A percentile compares a stretch with the other conserved stretches of the same genome.
phyloP scores from a whole-genome alignment of 2,329 filamentous ascomycete species.

The Neophaeococcomyces mojaviensis region DNA sequence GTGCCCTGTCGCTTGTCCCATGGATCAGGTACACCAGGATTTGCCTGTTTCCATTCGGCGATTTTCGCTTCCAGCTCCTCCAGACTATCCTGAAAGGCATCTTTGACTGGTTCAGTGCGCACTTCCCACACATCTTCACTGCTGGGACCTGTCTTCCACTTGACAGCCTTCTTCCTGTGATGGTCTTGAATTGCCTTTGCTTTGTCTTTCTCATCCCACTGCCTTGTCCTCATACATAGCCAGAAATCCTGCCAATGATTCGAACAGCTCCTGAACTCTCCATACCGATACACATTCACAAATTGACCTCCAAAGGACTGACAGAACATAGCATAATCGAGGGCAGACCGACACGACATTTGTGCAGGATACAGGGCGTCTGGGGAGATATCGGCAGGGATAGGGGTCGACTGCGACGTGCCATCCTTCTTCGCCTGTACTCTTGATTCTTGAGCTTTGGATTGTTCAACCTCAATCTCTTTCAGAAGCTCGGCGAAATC shows the following conservation, averaged over 20 bases:
- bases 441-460: constrained; percentile 9
- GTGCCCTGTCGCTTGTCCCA: constrained; percentile 14
- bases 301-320: constrained; percentile 82
- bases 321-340: constrained; percentile 92
- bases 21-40: constrained; percentile 17
- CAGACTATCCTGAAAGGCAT: constrained; percentile 40
- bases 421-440: constrained; percentile 6
- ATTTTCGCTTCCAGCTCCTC: constrained; percentile 36
- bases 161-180: constrained; percentile 59
- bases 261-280: constrained; percentile 65
- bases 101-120: constrained; percentile 54
- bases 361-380: constrained; percentile 67
- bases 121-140: constrained; percentile 89
- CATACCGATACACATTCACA: constrained; percentile 83
- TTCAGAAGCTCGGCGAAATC: constrained; percentile 49
- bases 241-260: constrained; percentile 92
- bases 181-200: constrained; percentile 56
- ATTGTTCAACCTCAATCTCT: constrained; percentile 34
- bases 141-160: constrained; percentile 61
- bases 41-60: constrained; percentile 36
- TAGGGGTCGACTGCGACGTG: constrained; percentile 18
- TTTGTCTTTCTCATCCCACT: constrained; percentile 52
- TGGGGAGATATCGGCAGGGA: constrained; percentile 40
- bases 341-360: constrained; percentile 84
- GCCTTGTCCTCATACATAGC: constrained; percentile 88